These are phyloP conservation scores for Polyporus tsugae DNA, from an alignment of 1,284 basidiomycete species.

Conservation along the genomic window DNA sequence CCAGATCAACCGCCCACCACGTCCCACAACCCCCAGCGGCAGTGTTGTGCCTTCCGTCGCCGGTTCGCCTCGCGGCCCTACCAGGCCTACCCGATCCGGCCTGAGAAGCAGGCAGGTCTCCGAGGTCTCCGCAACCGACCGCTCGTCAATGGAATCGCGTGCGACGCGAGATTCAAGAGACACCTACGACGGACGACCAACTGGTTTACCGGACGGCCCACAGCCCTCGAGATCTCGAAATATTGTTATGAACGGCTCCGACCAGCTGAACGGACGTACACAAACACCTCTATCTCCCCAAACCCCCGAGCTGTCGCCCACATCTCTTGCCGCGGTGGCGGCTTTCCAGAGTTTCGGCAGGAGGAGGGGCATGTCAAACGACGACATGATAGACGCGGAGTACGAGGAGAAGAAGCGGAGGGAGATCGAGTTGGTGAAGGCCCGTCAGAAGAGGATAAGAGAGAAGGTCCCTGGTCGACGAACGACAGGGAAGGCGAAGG, in stretches of 20 bases:
- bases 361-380: conserved; percentile 63
- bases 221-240: conserved; percentile 34
- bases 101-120: conserved; percentile 43
- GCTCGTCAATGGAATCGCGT: conserved; percentile 39
- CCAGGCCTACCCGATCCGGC: conserved; percentile 46
- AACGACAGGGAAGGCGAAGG: conserved; percentile 59
- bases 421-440: conserved; percentile 67
- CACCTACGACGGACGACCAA: conserved; percentile 38
- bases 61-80: conserved; percentile 40
- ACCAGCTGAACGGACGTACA: conserved; percentile 27
- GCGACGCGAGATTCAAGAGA: conserved; percentile 38
- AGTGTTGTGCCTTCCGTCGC: conserved; percentile 34
- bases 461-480: conserved; percentile 70
- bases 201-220: conserved; percentile 30
- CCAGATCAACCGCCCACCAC: conserved; percentile 53
- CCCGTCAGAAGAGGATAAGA: conserved; percentile 68
- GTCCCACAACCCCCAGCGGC: conserved; percentile 46
- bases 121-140: conserved; percentile 43
- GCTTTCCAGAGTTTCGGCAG: conserved; percentile 73
- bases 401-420: conserved; percentile 60
- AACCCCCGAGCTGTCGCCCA: conserved; percentile 42
- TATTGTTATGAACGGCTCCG: conserved; percentile 30
- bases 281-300: conserved; percentile 30
- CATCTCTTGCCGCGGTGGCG: conserved; percentile 65
- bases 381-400: conserved; percentile 48